Conservation (phyloP, 495 filamentous ascomycete genomes). For the Daldinia caldariorum region DNA sequence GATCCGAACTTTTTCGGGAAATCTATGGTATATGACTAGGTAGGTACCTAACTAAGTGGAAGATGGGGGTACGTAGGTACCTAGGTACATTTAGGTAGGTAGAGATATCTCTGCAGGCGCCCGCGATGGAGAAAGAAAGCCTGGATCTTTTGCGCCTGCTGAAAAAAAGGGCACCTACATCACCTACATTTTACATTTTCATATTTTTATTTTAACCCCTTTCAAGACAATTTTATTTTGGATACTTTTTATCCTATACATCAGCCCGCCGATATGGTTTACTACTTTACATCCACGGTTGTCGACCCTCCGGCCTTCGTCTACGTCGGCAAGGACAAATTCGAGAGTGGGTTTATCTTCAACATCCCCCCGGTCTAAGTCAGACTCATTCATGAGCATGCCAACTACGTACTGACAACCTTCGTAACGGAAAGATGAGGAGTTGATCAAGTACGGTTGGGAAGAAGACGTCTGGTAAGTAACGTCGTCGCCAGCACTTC, state of each 20-base stretch:
- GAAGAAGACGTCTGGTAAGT: slow-evolving; percentile 94
- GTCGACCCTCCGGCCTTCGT: slow-evolving; percentile 78
- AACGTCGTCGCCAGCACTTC: not conserved
- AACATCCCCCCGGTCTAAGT: slow-evolving; percentile 19
- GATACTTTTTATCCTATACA: not conserved
- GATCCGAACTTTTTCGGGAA: slow-evolving; percentile 31
- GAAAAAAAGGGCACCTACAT: not conserved
- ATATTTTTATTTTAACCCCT: not conserved
- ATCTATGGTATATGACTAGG: too few species aligned
- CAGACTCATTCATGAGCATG: slow-evolving; percentile 11
- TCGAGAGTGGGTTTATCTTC: slow-evolving; percentile 78
- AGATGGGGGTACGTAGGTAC: not conserved
- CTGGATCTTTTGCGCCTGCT: not conserved
- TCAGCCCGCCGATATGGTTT: slow-evolving; percentile 74
- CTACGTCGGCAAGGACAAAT: slow-evolving; percentile 98
- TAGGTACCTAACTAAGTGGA: too few species aligned
- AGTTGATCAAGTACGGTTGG: slow-evolving; percentile 90
- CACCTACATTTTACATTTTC: not conserved
- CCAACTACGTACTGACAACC: slow-evolving; percentile 41
- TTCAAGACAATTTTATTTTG: slow-evolving; percentile 4
- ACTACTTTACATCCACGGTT: slow-evolving; percentile 89
- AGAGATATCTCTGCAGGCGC: not conserved
- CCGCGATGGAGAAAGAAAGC: slow-evolving; percentile 7
- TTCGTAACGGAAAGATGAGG: slow-evolving; percentile 76
- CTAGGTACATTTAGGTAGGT: not conserved